Percentiles rank a stretch among this genome's conserved stretches.
Evolutionary conservation across 768 basidiomycete genomes (phyloP).

Genomic region (Termitomyces sp.): DNA sequence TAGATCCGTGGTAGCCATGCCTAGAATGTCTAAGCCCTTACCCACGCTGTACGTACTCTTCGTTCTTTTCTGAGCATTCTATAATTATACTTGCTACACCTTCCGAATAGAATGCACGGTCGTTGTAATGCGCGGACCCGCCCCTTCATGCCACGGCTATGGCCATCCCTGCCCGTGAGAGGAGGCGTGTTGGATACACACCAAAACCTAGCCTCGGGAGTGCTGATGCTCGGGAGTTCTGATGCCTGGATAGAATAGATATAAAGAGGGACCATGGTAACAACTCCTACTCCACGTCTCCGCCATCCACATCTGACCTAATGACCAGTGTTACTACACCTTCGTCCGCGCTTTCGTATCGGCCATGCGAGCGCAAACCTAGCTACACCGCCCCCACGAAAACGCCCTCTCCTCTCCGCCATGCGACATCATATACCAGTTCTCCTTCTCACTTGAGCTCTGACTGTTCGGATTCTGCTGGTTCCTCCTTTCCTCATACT

Average conservation of each 20-base stretch:
- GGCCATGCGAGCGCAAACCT: slow-evolving; percentile 1
- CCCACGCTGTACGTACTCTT: slow-evolving; percentile 11
- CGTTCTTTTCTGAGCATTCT: slow-evolving; percentile 11
- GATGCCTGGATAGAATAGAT: slow-evolving; percentile 9
- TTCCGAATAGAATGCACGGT: slow-evolving; percentile 11
- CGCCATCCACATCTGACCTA: not conserved
- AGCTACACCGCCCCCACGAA: slow-evolving; percentile 12
- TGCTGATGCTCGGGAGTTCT: slow-evolving; percentile 6
- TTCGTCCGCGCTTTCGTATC: not conserved
- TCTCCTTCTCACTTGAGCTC: slow-evolving; percentile 2
- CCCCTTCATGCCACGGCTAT: slow-evolving; percentile 13
- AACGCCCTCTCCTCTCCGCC: slow-evolving; percentile 10
- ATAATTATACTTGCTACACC: slow-evolving; percentile 9
- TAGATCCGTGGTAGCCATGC: slow-evolving; percentile 6
- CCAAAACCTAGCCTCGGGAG: slow-evolving; percentile 9
- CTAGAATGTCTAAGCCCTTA: not conserved
- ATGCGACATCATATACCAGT: slow-evolving; percentile 11
- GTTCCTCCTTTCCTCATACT: not conserved
- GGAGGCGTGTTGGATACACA: slow-evolving; percentile 11
- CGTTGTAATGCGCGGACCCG: slow-evolving; percentile 14
- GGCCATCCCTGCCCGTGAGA: slow-evolving; percentile 10
- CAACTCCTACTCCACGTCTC: not conserved
- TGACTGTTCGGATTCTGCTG: not conserved
- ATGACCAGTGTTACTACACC: not conserved
- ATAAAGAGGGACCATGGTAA: slow-evolving; percentile 4